These are phyloP conservation scores for Diplotaxis tenuifolia DNA, from an alignment of 345 rosid species.

Conservation along the genomic window DNA sequence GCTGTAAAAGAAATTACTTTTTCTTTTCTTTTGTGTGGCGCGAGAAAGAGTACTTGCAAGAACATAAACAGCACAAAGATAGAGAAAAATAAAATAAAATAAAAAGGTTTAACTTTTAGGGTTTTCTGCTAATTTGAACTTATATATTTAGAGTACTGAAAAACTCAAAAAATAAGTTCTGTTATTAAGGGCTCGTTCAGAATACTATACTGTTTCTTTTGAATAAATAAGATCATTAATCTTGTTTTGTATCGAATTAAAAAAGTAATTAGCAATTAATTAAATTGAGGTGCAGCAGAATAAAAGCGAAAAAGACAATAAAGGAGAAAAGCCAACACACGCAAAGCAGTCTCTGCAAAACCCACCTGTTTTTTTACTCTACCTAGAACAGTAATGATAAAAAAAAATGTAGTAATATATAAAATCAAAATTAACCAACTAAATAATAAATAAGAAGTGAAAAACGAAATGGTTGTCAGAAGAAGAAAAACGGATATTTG, in stretches of 20 bases:
- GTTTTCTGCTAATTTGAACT: background rate
- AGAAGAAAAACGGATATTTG: constrained; percentile 24
- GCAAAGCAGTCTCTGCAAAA: constrained; percentile 37
- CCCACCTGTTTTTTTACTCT: constrained; percentile 34
- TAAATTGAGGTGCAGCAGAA: constrained; percentile 12
- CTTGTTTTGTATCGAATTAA: background rate
- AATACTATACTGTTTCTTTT: too few relatives aligned
- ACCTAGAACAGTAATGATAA: constrained; percentile 30
- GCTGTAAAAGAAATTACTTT: constrained; percentile 23
- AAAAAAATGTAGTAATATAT: background rate
- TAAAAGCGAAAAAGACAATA: constrained; percentile 31
- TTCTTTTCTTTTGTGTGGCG: constrained; percentile 11
- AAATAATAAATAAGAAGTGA: too few relatives aligned
- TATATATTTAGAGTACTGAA: too few relatives aligned
- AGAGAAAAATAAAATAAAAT: constrained; percentile 1
- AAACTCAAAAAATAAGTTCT: too few relatives aligned
- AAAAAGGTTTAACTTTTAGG: constrained; percentile 13
- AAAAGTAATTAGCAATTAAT: background rate
- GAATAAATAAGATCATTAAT: background rate
- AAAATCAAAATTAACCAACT: constrained; percentile 23
- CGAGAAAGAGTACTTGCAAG: constrained; percentile 8
- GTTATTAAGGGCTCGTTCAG: too few relatives aligned
- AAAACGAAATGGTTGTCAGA: constrained; percentile 31
- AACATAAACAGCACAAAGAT: constrained; percentile 13
- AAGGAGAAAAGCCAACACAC: constrained; percentile 38